These are phyloP conservation scores for Brassica cretica DNA, from an alignment of 345 rosid genomes.

Conservation along the genomic window DNA sequence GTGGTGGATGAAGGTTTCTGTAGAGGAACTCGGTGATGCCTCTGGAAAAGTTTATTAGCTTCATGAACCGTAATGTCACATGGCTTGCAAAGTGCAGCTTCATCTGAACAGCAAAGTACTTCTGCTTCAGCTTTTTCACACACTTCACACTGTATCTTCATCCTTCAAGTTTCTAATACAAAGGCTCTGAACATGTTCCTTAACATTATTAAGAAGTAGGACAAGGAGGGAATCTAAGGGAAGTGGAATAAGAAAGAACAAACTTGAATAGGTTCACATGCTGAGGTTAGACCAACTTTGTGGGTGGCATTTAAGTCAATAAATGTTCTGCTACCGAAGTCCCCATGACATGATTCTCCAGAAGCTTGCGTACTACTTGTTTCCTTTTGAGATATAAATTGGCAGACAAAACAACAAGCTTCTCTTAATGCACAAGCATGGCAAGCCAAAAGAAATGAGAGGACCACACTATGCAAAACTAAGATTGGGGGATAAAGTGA, in stretches of 20 bases:
- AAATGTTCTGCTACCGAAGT: conserved; percentile 12
- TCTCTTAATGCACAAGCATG: conserved; percentile 29
- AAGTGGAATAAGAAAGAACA: conserved; percentile 13
- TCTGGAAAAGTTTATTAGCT: conserved; percentile 41
- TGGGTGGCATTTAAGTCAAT: conserved; percentile 36
- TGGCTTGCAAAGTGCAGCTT: conserved; percentile 47
- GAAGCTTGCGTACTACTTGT: conserved; percentile 13
- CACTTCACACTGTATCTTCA: conserved; percentile 45
- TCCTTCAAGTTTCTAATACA: conserved; percentile 12
- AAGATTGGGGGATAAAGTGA: conserved; percentile 19
- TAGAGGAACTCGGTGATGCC: conserved; percentile 39
- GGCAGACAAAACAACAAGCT: conserved; percentile 22
- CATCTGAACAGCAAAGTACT: conserved; percentile 48
- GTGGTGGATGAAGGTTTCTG: conserved; percentile 24
- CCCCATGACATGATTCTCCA: conserved; percentile 18
- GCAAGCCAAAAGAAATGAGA: conserved; percentile 35
- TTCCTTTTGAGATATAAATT: conserved; percentile 20
- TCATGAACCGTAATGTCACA: conserved; percentile 45
- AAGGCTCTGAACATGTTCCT: background rate
- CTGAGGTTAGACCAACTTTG: conserved; percentile 34
- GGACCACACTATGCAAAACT: conserved; percentile 37
- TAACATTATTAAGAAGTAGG: background rate
- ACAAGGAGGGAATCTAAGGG: conserved; percentile 16
- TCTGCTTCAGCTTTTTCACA: conserved; percentile 49
- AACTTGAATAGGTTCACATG: conserved; percentile 38